Evolutionary conservation across 2,329 filamentous ascomycete genomes (phyloP).

Genomic region (Anthostomella pinea): DNA sequence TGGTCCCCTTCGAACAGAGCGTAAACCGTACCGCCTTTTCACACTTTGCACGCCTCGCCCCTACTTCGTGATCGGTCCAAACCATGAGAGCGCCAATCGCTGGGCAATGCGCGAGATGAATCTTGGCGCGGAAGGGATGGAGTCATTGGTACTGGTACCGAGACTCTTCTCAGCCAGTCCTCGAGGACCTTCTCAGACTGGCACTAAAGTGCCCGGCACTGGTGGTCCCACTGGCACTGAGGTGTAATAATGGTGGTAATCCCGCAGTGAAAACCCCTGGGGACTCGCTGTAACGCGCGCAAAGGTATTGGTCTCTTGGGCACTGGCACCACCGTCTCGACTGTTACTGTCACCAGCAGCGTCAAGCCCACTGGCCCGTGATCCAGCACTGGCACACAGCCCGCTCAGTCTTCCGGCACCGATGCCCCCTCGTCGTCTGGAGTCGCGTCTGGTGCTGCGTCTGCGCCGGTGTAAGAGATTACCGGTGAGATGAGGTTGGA

Average conservation of each 20-base stretch:
- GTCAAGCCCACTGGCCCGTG: conserved; percentile 3
- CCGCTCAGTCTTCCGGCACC: conserved; percentile 2
- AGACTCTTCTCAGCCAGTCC: conserved; percentile 11
- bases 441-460: conserved; percentile 7
- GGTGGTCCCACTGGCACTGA: conserved; percentile 2
- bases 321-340: not conserved
- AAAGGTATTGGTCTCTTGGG: not conserved
- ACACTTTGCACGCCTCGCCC: no score
- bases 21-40: no score
- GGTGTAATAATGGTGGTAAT: conserved; percentile 2
- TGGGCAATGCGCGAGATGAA: no score
- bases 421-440: not conserved
- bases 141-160: not conserved
- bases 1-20: no score
- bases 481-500: no score
- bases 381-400: conserved; percentile 3
- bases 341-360: conserved; percentile 3
- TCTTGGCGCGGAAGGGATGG: no score
- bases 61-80: no score
- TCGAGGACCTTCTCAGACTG: conserved; percentile 9
- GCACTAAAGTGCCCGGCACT: not conserved
- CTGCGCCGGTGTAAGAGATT: no score
- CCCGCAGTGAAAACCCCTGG: conserved; percentile 2
- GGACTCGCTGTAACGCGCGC: no score
- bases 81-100: no score